A percentile compares a stretch with the other conserved stretches of the same genome.
phyloP scores from a whole-genome alignment of 495 filamentous ascomycete genomes.

The Neurospora discreta region DNA sequence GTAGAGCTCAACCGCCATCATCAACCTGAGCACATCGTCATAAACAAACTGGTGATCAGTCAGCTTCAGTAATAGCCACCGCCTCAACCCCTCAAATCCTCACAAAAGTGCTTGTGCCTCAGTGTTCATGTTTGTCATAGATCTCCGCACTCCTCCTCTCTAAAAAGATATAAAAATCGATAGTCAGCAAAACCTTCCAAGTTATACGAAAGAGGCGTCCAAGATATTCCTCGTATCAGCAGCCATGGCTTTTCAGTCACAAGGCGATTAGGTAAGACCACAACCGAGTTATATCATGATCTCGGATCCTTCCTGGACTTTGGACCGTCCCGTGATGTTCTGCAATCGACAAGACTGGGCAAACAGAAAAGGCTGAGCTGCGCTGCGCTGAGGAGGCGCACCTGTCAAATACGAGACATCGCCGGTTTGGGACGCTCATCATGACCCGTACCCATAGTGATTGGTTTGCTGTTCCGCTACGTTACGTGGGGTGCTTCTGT shows the following conservation, averaged over 20 bases:
- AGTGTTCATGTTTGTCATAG: background rate
- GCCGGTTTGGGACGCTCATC: background rate
- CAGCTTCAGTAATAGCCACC: background rate
- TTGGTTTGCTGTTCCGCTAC: background rate
- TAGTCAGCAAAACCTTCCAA: background rate
- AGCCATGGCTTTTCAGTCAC: background rate
- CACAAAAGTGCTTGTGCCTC: background rate
- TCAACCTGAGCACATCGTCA: background rate
- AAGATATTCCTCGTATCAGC: background rate
- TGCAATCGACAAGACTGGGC: background rate
- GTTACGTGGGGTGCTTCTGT: background rate
- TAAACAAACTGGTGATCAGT: background rate
- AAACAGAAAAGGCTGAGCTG: background rate
- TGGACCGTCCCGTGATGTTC: background rate
- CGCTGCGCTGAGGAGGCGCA: background rate
- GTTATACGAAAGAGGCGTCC: background rate
- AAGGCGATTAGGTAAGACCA: background rate
- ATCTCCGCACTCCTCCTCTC: background rate
- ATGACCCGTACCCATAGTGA: background rate
- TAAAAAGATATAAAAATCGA: background rate
- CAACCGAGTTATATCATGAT: background rate
- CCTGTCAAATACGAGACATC: background rate
- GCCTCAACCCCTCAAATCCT: background rate
- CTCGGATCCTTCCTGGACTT: background rate
- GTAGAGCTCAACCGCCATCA: background rate